Percentiles rank a stretch among this genome's conserved stretches.
These are phyloP conservation scores for Trichoderma sp. DNA, from an alignment of 2,329 filamentous ascomycete genomes.

Conservation along the genomic window DNA sequence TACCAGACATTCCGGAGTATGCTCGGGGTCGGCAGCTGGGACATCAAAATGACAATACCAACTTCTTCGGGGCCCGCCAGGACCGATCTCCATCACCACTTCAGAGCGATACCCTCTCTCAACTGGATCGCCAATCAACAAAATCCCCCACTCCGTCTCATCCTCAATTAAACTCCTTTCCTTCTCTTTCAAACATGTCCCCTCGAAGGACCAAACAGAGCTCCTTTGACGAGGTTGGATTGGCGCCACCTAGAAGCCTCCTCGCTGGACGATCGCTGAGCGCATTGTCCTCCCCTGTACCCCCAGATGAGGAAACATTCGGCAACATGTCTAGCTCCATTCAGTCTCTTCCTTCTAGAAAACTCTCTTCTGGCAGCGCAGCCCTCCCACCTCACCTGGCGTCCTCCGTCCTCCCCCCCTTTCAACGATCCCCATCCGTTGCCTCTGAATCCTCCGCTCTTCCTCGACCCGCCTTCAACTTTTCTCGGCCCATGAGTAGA, in stretches of 20 bases:
- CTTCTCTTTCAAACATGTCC: slow-evolving; percentile 37
- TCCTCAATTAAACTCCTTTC: slow-evolving; percentile 36
- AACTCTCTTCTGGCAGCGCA: slow-evolving; percentile 69
- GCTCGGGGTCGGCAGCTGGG: slow-evolving; percentile 41
- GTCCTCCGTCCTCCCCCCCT: slow-evolving; percentile 60
- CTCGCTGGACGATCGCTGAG: slow-evolving; percentile 57
- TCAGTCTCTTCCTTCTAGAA: slow-evolving; percentile 67
- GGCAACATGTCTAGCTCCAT: slow-evolving; percentile 51
- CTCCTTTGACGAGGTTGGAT: slow-evolving; percentile 49
- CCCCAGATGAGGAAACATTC: slow-evolving; percentile 67
- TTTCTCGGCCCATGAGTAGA: slow-evolving; percentile 84
- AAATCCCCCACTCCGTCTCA: slow-evolving; percentile 35
- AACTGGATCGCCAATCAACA: slow-evolving; percentile 28
- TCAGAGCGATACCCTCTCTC: slow-evolving; percentile 38
- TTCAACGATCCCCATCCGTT: slow-evolving; percentile 77
- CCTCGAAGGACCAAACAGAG: slow-evolving; percentile 45
- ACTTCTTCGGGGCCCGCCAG: slow-evolving; percentile 52
- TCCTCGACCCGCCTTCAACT: slow-evolving; percentile 81
- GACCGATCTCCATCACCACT: slow-evolving; percentile 58
- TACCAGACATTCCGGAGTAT: slow-evolving; percentile 41
- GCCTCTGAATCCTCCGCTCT: slow-evolving; percentile 76
- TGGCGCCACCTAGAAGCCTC: slow-evolving; percentile 50
- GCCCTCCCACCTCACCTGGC: slow-evolving; percentile 41
- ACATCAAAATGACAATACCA: slow-evolving; percentile 39
- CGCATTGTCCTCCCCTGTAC: slow-evolving; percentile 57